Percentiles rank a stretch among this genome's conserved stretches.
phyloP scores from a whole-genome alignment of 2,329 filamentous ascomycete genomes.

The Colletotrichum lini region DNA sequence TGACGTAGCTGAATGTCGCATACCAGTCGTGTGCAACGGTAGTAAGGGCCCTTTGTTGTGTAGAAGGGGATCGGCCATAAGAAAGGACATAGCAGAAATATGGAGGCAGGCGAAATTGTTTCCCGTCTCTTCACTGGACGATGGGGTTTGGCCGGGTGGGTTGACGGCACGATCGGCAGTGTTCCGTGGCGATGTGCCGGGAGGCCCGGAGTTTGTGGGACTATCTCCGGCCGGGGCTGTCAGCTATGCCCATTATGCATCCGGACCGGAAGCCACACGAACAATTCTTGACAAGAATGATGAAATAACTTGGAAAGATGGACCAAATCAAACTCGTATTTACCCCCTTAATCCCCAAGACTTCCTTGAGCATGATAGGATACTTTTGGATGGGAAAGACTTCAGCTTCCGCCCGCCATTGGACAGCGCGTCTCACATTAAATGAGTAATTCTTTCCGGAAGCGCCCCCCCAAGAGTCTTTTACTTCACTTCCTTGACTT shows the following conservation, averaged over 20 bases:
- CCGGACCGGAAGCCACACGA: no score
- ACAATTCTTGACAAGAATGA: no score
- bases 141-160: background rate
- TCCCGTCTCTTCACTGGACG: background rate
- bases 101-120: background rate
- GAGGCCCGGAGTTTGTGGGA: slow-evolving; percentile 25
- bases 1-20: slow-evolving; percentile 2
- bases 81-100: background rate
- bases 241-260: background rate
- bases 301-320: no score
- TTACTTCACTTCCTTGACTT: slow-evolving; percentile 8
- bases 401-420: no score
- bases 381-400: no score
- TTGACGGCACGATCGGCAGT: background rate
- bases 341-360: no score
- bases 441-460: no score
- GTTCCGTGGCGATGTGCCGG: background rate
- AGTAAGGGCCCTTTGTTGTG: background rate
- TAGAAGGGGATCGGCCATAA: background rate
- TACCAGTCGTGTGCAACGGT: background rate
- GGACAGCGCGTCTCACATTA: no score
- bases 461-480: background rate
- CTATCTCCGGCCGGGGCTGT: slow-evolving; percentile 6
- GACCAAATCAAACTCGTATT: no score
- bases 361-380: no score